Conservation (phyloP, 1,139 yeast genomes). For the Scheffersomyces illinoinensis region DNA sequence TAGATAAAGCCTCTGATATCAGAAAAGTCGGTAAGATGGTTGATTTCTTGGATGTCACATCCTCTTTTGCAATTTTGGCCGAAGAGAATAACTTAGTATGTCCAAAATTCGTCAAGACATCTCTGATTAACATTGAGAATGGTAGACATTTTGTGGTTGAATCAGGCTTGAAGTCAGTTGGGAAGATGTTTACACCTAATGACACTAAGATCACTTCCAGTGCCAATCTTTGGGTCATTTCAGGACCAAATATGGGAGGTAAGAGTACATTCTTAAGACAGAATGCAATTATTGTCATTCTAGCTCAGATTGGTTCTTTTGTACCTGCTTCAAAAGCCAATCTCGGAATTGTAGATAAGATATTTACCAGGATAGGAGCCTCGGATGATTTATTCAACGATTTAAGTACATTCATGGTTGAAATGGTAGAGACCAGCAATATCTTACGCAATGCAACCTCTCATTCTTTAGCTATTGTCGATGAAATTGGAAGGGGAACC, state of each 20-base stretch:
- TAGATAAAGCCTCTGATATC: slow-evolving; percentile 39
- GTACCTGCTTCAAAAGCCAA: slow-evolving; percentile 79
- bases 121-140: slow-evolving; percentile 43
- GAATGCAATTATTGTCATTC: slow-evolving; percentile 76
- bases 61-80: slow-evolving; percentile 73
- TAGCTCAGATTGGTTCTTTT: slow-evolving; percentile 88
- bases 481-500: slow-evolving; percentile 97
- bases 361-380: slow-evolving; percentile 88
- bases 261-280: slow-evolving; percentile 89
- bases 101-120: slow-evolving; percentile 60
- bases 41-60: slow-evolving; percentile 71
- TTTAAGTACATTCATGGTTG: slow-evolving; percentile 94
- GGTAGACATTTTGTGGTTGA: slow-evolving; percentile 95
- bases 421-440: slow-evolving; percentile 91
- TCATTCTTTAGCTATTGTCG: slow-evolving; percentile 80
- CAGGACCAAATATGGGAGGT: slow-evolving; percentile 99
- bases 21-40: slow-evolving; percentile 47
- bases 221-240: slow-evolving; percentile 62
- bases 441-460: slow-evolving; percentile 77
- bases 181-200: slow-evolving; percentile 63
- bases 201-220: slow-evolving; percentile 37
- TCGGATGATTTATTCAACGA: slow-evolving; percentile 87
- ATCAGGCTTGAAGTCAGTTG: slow-evolving; percentile 55
- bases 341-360: slow-evolving; percentile 79
- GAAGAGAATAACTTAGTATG: slow-evolving; percentile 61